phyloP scores from a whole-genome alignment of 192 early-diverging fungal species.

The Linderina pennispora region DNA sequence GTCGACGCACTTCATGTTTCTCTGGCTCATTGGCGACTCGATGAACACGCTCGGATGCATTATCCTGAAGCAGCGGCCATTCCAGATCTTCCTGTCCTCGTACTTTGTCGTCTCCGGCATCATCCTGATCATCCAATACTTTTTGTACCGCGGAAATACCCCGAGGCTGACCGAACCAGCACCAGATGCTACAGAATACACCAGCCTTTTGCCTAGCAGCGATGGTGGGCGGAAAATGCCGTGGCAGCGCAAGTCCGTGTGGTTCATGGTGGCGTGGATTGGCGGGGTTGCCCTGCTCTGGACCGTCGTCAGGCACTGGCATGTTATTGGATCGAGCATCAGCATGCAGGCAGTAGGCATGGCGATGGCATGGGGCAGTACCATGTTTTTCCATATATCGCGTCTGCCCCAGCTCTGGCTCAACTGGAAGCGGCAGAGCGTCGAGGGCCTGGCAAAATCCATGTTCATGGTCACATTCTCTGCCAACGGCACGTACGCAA shows the following conservation, averaged over 20 bases:
- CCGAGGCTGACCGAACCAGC: no score
- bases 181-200: no score
- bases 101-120: conserved; percentile 46
- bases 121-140: conserved; percentile 29
- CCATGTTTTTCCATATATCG: conserved; percentile 57
- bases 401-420: conserved; percentile 72
- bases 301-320: neutral
- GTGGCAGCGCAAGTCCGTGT: neutral
- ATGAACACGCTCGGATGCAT: conserved; percentile 66
- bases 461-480: conserved; percentile 65
- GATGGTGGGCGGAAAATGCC: neutral
- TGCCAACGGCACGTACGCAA: conserved; percentile 56
- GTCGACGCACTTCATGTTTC: conserved; percentile 6
- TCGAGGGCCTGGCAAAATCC: conserved; percentile 63
- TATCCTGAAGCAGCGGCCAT: conserved; percentile 66
- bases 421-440: conserved; percentile 56
- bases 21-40: conserved; percentile 55
- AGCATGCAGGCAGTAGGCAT: conserved; percentile 37
- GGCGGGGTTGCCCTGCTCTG: neutral
- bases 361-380: conserved; percentile 65
- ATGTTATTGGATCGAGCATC: neutral
- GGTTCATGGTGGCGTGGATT: neutral
- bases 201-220: no score
- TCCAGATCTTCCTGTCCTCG: conserved; percentile 47
- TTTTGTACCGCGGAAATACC: conserved; percentile 13